Evolutionary conservation across 2,329 filamentous ascomycete genomes (phyloP).

Genomic region (Tolypocladium sp.): DNA sequence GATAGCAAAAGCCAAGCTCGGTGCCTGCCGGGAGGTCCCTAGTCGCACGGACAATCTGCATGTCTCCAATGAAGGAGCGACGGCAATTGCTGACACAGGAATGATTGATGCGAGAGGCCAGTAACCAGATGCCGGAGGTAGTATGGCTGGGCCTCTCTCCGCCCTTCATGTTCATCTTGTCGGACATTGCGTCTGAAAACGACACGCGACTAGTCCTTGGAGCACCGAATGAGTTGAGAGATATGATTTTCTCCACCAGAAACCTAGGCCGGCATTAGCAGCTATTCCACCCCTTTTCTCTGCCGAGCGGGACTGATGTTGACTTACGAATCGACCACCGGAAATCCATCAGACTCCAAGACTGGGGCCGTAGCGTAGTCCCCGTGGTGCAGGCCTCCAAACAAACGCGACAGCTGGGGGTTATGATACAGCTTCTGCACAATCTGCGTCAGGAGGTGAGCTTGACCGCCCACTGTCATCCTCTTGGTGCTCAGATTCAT

Average conservation of each 20-base stretch:
- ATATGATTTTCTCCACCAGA: slow-evolving; percentile 31
- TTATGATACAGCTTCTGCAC: slow-evolving; percentile 37
- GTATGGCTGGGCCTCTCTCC: background rate
- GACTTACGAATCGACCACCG: slow-evolving; percentile 37
- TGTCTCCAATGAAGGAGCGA: slow-evolving; percentile 44
- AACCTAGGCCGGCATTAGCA: slow-evolving; percentile 22
- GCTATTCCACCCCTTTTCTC: background rate
- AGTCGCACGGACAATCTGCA: slow-evolving; percentile 39
- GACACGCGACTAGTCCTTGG: slow-evolving; percentile 11
- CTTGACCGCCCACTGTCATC: slow-evolving; percentile 25
- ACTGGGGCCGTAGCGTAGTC: slow-evolving; percentile 22
- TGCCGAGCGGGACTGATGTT: background rate
- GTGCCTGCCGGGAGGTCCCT: slow-evolving; percentile 30
- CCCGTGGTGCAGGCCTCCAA: slow-evolving; percentile 30
- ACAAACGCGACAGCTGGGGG: slow-evolving; percentile 19
- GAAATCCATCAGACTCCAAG: slow-evolving; percentile 21
- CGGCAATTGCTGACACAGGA: slow-evolving; percentile 36
- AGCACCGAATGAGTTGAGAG: slow-evolving; percentile 32
- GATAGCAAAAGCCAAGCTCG: slow-evolving; percentile 36
- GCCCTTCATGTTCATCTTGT: background rate
- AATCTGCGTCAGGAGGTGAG: slow-evolving; percentile 27
- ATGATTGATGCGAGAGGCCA: slow-evolving; percentile 43
- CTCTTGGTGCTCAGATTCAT: slow-evolving; percentile 13
- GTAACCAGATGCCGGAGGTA: slow-evolving; percentile 33
- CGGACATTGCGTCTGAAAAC: background rate